Base-by-base conservation (phyloP, 768 basidiomycete species). In the Amylocystis lapponica region DNA sequence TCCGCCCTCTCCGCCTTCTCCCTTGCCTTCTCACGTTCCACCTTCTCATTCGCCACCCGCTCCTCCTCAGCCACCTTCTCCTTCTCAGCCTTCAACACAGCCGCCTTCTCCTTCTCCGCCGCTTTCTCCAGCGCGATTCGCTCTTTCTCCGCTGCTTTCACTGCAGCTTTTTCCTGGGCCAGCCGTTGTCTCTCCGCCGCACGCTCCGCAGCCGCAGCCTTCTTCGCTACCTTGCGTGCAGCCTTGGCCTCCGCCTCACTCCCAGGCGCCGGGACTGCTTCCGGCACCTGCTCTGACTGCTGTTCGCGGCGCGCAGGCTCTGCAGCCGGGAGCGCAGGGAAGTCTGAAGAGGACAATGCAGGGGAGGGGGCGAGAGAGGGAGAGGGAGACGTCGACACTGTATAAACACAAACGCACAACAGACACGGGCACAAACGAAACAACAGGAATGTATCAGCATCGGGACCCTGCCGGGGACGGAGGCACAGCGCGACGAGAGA, bases 321-420 rank as follows among this genome's bases (percentile, higher is more conserved):
- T 32, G 49, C 66, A 49, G 58, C 68, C 49, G 73, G 65, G 47
- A 90, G 69, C 27, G 86, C 84, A 41, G 86, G 88, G 60, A 90
- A 90, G 62, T 90, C 88, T 58, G 76, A 66, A 30, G 78, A 66
- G 48, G 86, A 86, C 43, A 88, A 58, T 36, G 64, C 61, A 39
- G 71, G 71, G 43, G 72, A 67, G 27, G 66, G 68, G 47, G 70
- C 65, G 39, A 74, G 68, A 35, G 61, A 52, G 39, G 48, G 47
- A 17, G 51, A 54, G 8, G 53, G 43, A 20, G 46, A 47, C 16
- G 50, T 39, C 13, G 53, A 54, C 14, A 51, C 53, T 54, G 42
- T 38, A 53, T 55, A 50, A 50, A 55, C 43, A 31, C 72, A 63
- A 48, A 70, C 67, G n/a, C n/a, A n/a, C n/a, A n/a, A n/a, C 59